Evolutionary conservation across 2,329 filamentous ascomycete species (phyloP).

Genomic region (Dactylonectria estremocensis): DNA sequence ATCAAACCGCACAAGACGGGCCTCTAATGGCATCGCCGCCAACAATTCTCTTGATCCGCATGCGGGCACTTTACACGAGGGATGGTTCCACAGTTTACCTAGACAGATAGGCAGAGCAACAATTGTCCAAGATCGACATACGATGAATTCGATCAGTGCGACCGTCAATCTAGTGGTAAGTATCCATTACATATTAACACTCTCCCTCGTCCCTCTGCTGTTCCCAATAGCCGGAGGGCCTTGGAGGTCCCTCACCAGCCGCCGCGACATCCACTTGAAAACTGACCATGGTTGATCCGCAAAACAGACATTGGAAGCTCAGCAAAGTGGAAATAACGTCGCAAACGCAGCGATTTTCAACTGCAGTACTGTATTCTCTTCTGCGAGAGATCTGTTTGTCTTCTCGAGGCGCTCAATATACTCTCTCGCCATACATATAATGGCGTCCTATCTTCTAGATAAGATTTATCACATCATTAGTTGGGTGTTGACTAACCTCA

Average conservation of each 20-base stretch:
- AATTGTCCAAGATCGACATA: too few relatives aligned
- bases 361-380: background rate
- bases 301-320: background rate
- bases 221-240: background rate
- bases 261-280: background rate
- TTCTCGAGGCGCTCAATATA: background rate
- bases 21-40: too few relatives aligned
- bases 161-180: background rate
- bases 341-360: background rate
- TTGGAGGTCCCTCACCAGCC: background rate
- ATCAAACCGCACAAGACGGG: too few relatives aligned
- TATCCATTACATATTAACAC: background rate
- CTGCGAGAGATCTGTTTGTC: background rate
- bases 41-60: too few relatives aligned
- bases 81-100: too few relatives aligned
- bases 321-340: background rate
- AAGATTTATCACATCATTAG: too few relatives aligned
- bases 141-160: too few relatives aligned
- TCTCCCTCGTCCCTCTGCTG: background rate
- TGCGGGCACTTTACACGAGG: too few relatives aligned
- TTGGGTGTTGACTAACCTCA: too few relatives aligned
- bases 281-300: background rate
- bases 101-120: too few relatives aligned
- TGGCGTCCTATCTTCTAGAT: too few relatives aligned
- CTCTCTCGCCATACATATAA: background rate